These are phyloP conservation scores for Nannizziopsis barbatae DNA, from an alignment of 2,329 filamentous ascomycete genomes.

Conservation along the genomic window DNA sequence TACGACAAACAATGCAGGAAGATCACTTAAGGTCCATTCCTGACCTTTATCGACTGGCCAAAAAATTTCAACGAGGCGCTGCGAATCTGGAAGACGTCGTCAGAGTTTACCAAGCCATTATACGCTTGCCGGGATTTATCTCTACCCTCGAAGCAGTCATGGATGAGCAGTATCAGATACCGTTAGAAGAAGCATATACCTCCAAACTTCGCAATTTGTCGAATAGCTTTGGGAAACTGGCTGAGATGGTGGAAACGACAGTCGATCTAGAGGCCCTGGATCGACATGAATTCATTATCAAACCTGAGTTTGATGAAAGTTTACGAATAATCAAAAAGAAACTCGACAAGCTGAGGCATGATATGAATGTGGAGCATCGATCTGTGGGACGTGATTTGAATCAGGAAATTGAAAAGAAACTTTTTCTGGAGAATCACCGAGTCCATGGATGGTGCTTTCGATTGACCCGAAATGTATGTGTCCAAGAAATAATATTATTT, in stretches of 20 bases:
- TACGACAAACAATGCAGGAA: conserved; percentile 93
- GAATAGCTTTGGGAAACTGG: conserved; percentile 69
- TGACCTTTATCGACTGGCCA: conserved; percentile 84
- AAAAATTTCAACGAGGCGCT: conserved; percentile 84
- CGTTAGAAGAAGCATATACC: conserved; percentile 78
- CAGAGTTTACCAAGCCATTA: conserved; percentile 85
- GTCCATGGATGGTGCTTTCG: conserved; percentile 96
- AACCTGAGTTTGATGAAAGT: conserved; percentile 89
- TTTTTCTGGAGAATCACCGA: conserved; percentile 92
- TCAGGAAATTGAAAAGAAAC: conserved; percentile 95
- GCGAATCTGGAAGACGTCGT: conserved; percentile 95
- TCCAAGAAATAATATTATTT: conserved; percentile 18
- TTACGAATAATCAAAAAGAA: conserved; percentile 81
- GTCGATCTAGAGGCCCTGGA: conserved; percentile 92
- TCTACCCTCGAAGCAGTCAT: conserved; percentile 83
- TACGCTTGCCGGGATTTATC: conserved; percentile 81
- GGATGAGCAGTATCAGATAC: conserved; percentile 84
- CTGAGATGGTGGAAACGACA: conserved; percentile 98
- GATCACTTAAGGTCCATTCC: conserved; percentile 87
- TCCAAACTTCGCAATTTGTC: conserved; percentile 65
- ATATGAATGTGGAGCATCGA: conserved; percentile 74
- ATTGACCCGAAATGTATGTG: conserved; percentile 56
- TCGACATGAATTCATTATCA: conserved; percentile 97
- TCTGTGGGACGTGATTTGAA: conserved; percentile 67
- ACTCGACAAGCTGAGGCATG: conserved; percentile 68